phyloP scores from a whole-genome alignment of 371 early-diverging fungal genomes.

The Circinella umbellata region DNA sequence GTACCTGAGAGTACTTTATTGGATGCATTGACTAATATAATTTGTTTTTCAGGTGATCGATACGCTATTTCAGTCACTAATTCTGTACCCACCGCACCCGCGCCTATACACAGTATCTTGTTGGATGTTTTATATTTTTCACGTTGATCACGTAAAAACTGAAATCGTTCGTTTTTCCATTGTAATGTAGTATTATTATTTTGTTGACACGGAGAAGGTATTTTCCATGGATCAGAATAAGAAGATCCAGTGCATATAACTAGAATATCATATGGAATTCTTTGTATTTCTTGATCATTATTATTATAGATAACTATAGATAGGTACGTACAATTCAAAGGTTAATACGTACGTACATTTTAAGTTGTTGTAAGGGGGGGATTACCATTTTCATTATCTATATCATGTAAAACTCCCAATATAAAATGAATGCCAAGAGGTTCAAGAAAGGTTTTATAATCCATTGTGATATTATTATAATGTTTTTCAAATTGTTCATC shows the following conservation, averaged over 20 bases:
- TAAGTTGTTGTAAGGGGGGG: no score
- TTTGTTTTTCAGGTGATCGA: constrained; percentile 37
- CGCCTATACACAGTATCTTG: constrained; percentile 57
- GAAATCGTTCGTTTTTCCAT: constrained; percentile 14
- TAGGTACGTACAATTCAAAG: no score
- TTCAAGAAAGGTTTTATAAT: constrained; percentile 22
- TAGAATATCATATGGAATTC: constrained; percentile 26
- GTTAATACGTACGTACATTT: no score
- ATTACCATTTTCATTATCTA: constrained; percentile 35
- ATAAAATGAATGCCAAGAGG: constrained; percentile 26
- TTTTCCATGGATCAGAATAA: constrained; percentile 44
- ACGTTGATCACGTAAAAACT: constrained; percentile 29
- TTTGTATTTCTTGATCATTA: not conserved
- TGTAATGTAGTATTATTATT: constrained; percentile 8
- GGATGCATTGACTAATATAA: constrained; percentile 46
- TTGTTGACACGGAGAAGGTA: not conserved
- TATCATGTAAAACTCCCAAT: constrained; percentile 26
- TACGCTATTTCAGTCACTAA: constrained; percentile 54
- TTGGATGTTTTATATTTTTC: constrained; percentile 35
- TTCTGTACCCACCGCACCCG: constrained; percentile 61
- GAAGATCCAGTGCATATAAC: constrained; percentile 45
- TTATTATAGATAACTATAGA: no score
- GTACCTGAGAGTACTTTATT: constrained; percentile 25
- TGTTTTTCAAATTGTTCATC: constrained; percentile 31
- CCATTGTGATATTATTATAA: constrained; percentile 29